Evolutionary conservation across 176 grass and related monocot species (phyloP).

Genomic region (Coix lacrymajobi): DNA sequence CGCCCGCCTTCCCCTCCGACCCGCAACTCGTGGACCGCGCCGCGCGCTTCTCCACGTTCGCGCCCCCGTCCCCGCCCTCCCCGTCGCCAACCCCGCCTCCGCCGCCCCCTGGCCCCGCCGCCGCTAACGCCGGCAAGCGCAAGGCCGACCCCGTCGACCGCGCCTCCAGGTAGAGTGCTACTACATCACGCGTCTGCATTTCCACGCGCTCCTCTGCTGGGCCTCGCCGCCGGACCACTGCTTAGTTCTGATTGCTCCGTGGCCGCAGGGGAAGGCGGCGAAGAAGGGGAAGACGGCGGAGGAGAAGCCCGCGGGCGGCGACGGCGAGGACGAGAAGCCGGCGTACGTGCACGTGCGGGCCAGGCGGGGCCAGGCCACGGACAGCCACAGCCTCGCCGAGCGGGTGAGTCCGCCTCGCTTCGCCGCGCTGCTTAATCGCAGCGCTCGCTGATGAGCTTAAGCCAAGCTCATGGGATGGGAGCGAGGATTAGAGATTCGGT

Average conservation of each 20-base stretch:
- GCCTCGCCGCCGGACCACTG: background rate
- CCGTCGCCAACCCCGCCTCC: slow-evolving; percentile 8
- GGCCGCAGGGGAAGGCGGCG: slow-evolving; percentile 32
- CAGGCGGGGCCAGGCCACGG: slow-evolving; percentile 66
- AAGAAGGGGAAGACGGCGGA: slow-evolving; percentile 58
- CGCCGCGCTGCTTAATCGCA: slow-evolving; percentile 3
- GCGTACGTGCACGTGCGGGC: slow-evolving; percentile 82
- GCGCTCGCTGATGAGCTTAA: background rate
- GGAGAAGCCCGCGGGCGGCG: slow-evolving; percentile 21
- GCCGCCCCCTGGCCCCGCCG: background rate
- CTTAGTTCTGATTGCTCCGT: background rate
- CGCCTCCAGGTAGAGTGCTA: slow-evolving; percentile 2
- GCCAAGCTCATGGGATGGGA: background rate
- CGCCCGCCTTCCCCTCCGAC: slow-evolving; percentile 60
- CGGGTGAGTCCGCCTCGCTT: slow-evolving; percentile 33
- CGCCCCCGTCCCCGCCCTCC: slow-evolving; percentile 26
- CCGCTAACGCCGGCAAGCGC: slow-evolving; percentile 32
- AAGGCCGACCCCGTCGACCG: slow-evolving; percentile 26
- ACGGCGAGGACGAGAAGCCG: slow-evolving; percentile 54
- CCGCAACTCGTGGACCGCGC: slow-evolving; percentile 52
- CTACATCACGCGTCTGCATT: background rate
- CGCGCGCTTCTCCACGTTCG: slow-evolving; percentile 53
- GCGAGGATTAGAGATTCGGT: slow-evolving; percentile 5
- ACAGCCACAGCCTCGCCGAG: slow-evolving; percentile 90
- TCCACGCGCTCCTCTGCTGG: background rate